Base-by-base conservation (phyloP, 441 rosid species). In the Biscutella laevigata region DNA sequence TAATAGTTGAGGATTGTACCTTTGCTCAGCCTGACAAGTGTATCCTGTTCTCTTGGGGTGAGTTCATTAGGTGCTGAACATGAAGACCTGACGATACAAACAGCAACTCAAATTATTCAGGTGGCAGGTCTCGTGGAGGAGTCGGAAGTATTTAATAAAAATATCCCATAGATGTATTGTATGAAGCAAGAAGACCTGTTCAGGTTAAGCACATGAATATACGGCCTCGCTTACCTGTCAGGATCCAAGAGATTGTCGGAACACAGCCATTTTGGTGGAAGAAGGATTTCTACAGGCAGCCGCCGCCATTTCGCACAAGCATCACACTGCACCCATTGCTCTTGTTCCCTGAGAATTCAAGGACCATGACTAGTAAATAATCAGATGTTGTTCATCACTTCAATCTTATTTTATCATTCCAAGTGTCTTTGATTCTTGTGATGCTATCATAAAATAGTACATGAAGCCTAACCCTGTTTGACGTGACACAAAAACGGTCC, bases 321-420 rank as follows among this genome's bases (percentile, higher is more conserved):
- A 61, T 83, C 91, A 61, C 91, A 83, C 61, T 83, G 85, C 36
- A 70, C 81, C 88, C 91, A 83, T 59, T 83, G 91, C 79, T 83
- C 91, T 58, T 71, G 85, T 67, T 69, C 83, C 77, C 91, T 83
- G 79, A 69, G 30, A 44, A 71, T 64, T 42, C 58, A 55, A 40
- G 35, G 15, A 24, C 32, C 27, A 16, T 7, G 52, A 52, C 30
- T 25, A 52, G 46, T 30, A 39, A 17, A 21, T 12, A 45, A 35
- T 42, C 33, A 39, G 7, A 48, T 36, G 54, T 37, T 28, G n/a
- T n/a, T n/a, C 32, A 25, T 43, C 14, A 57, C 32, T 17, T 57
- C 52, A 15, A 10, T 22, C n/a, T n/a, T 60, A 21, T 19, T 32
- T 60, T 4, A 44, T 22, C 16, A 66, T 44, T 52, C 24, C 33